Evolutionary conservation across 208 protist species (phyloP), one percentile per base, ranked within the genome.

Genomic region (Leishmania aethiopica): DNA sequence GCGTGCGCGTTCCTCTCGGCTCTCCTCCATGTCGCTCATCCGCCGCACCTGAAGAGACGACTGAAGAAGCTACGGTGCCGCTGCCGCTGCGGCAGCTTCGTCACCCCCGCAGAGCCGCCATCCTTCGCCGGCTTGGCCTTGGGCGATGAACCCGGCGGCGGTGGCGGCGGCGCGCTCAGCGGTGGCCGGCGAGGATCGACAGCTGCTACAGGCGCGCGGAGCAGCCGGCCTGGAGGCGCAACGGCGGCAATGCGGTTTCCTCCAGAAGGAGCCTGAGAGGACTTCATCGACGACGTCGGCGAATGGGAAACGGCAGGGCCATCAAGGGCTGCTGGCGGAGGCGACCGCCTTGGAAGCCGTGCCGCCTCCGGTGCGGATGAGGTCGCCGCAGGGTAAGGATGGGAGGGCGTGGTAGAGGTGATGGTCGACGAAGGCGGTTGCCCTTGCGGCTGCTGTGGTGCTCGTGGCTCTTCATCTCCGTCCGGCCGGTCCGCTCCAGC

Each of bases 11-110:
- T 40, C 32, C 10, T n/a, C 60, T 67, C 60, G n/a, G n/a, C 3
- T 3, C 8, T 67, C 60, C 60, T 0, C 42, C 19, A 51, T 25
- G 1, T 73, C 42, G 28, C 15, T 57, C 64, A 64, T 15, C 75
- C 74, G 40, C 62, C 57, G 19, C 80, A 84, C 13, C 45, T 51
- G 42, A 84, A 84, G 19, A 84, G 57, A 35, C 80, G 64, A 57
- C 57, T 49, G 2, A 84, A 70, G n/a, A 79, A 35, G 6, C 40
- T 66, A 37, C 60, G 66, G 64, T 47, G 67, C 4, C 62, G 47
- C 40, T 57, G 73, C 10, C 66, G 60, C 40, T 59, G 11, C 55
- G 69, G 49, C 28, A 49, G 22, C 69, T 73, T 51, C 42, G 10
- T 45, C 25, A 35, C 40, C n/a, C 35, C 72, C 22, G 60, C 76